Base-by-base conservation (phyloP, 1,139 yeast genomes). In the Wickerhamomyces sp. region DNA sequence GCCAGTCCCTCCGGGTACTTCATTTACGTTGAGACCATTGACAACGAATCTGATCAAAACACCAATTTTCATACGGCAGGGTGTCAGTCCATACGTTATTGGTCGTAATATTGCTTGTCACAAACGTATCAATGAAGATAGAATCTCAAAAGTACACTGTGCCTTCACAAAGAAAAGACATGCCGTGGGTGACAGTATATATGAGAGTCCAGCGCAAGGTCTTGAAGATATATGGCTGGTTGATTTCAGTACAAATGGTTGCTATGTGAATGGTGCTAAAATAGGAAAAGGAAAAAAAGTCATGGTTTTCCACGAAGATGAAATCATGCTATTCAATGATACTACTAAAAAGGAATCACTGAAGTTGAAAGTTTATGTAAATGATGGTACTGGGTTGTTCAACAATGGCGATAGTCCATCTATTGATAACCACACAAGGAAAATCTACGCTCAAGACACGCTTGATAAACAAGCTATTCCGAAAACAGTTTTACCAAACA, bases 71-170 rank as follows among this genome's bases (percentile, higher is more conserved):
- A 69, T 90, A 13, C 74, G 77, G 38, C 89, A 82, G 55, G 85
- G 86, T 14, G 71, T 72, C 13, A 78, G 76, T 41, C 81, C 84
- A 5, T 83, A 77, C 59, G 70, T 80, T 39, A 73, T 85, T 44
- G 94, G 94, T 0, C 64, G 94, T 40, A 73, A 76, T 11, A 81
- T 77, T 42, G 72, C 77, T 2, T 79, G 86, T 49, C 80, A 83
- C 55, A 71, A 74, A 26, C 69, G 67, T 40, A 76, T 89, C 14
- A 70, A 75, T 36, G 96, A 90, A 56, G 84, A 77, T 54, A 69
- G 96, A 43, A 75, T 91, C 57, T 90, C 97, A 2, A 86, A 89
- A 52, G 73, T 84, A 4, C 98, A 93, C 62, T 90, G 97, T 61
- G 69, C 82, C 36, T 68, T 93, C 14, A 61, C 73, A 45, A 78